Evolutionary conservation across 208 protist species (phyloP).

Genomic region (Acanthamoeba sp.): DNA sequence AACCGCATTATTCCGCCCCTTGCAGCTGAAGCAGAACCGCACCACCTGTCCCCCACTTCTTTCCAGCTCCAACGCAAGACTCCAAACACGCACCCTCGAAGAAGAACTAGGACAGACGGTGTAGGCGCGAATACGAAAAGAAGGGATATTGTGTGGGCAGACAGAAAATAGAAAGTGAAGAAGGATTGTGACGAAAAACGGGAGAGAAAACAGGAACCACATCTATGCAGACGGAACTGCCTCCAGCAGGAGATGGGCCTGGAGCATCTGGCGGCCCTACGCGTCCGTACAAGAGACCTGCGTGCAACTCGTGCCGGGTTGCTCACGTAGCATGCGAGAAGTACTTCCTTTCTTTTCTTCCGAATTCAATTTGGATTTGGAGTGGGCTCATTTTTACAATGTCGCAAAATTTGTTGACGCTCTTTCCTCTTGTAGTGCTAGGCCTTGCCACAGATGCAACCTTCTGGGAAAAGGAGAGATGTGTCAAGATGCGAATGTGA

Average conservation of each 20-base stretch:
- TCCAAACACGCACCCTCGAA: neutral
- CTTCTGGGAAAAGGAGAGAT: neutral
- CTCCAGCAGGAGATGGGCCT: neutral
- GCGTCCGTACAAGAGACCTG: constrained; percentile 17
- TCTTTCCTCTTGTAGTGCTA: neutral
- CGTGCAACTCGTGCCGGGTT: constrained; percentile 23
- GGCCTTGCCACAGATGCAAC: constrained; percentile 31
- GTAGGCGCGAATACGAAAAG: neutral
- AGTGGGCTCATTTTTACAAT: neutral
- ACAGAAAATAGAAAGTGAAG: neutral
- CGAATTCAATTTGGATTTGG: neutral
- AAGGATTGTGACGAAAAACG: neutral
- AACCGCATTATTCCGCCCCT: constrained; percentile 8
- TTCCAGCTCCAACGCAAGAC: neutral
- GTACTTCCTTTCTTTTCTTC: neutral
- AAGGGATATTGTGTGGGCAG: neutral
- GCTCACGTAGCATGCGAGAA: constrained; percentile 50
- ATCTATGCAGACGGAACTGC: constrained; percentile 16
- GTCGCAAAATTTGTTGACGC: neutral
- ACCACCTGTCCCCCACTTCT: neutral
- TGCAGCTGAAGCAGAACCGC: neutral
- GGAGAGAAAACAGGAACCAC: neutral
- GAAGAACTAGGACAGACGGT: neutral
- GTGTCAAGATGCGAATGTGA: constrained; percentile 39
- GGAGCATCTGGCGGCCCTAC: neutral